A percentile compares a stretch with the other conserved stretches of the same genome.
These are phyloP conservation scores for Helotiales sp. DNA, from an alignment of 2,329 filamentous ascomycete genomes.

Conservation along the genomic window DNA sequence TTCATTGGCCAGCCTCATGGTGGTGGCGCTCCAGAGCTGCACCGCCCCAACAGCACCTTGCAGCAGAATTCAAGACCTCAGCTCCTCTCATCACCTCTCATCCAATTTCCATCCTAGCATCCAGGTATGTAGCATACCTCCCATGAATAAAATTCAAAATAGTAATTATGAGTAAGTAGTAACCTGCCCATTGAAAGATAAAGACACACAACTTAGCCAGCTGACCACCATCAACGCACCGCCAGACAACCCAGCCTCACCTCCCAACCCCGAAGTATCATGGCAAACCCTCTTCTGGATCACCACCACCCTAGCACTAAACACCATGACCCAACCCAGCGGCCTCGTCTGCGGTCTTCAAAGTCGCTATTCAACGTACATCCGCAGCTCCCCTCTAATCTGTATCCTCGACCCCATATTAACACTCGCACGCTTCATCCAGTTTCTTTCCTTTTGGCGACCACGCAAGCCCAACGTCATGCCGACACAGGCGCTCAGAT, in stretches of 20 bases:
- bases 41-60: no score
- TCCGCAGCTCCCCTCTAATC: neutral
- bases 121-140: no score
- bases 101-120: no score
- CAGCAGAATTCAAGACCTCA: no score
- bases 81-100: no score
- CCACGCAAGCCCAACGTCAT: no score
- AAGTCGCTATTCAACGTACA: neutral
- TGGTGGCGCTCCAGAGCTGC: neutral
- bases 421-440: neutral
- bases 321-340: conserved; percentile 11
- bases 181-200: no score
- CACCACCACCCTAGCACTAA: neutral
- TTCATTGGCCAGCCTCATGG: neutral
- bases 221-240: no score
- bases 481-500: neutral
- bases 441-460: no score
- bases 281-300: conserved; percentile 11
- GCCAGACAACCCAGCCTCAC: neutral
- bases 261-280: neutral
- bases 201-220: no score
- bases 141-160: neutral
- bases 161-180: neutral
- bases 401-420: neutral
- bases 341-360: neutral